Percentiles rank a stretch among this genome's conserved stretches.
Conservation (phyloP, 805 yeast genomes). For the Starmerella bombicola region DNA sequence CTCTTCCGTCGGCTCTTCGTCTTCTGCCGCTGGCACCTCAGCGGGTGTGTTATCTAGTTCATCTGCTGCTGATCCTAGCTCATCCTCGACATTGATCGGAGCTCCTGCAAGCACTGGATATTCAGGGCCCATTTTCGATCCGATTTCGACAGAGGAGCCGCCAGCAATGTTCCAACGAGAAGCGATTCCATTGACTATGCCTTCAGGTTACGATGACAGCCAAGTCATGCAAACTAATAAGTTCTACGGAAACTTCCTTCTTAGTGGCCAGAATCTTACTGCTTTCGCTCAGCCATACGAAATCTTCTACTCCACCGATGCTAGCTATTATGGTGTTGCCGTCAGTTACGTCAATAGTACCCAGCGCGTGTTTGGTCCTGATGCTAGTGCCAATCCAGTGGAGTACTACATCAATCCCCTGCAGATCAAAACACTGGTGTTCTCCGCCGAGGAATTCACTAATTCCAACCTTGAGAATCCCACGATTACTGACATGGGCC, state of each 20-base stretch:
- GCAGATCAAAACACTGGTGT: slow-evolving; percentile 41
- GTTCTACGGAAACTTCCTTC: slow-evolving; percentile 54
- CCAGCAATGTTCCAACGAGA: slow-evolving; percentile 37
- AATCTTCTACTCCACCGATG: slow-evolving; percentile 40
- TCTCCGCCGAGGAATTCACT: slow-evolving; percentile 42
- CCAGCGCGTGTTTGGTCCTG: slow-evolving; percentile 38
- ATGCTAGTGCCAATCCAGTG: slow-evolving; percentile 31
- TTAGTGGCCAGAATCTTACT: slow-evolving; percentile 42
- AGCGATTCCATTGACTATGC: slow-evolving; percentile 36
- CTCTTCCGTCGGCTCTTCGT: neutral
- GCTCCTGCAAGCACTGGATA: slow-evolving; percentile 20
- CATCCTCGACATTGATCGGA: slow-evolving; percentile 8
- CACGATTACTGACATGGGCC: slow-evolving; percentile 35
- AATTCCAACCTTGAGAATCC: slow-evolving; percentile 23
- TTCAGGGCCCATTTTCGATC: slow-evolving; percentile 37
- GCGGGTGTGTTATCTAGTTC: neutral
- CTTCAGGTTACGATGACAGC: slow-evolving; percentile 37
- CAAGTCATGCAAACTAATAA: slow-evolving; percentile 58
- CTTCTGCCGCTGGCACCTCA: neutral
- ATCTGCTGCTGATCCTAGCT: neutral
- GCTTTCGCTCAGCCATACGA: slow-evolving; percentile 59
- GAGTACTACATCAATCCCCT: slow-evolving; percentile 46
- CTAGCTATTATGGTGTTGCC: slow-evolving; percentile 44
- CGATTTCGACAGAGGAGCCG: slow-evolving; percentile 38
- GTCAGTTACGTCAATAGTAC: slow-evolving; percentile 42